These are phyloP conservation scores for Sphaerulina vaccinii DNA, from an alignment of 2,329 filamentous ascomycete species.

Conservation along the genomic window DNA sequence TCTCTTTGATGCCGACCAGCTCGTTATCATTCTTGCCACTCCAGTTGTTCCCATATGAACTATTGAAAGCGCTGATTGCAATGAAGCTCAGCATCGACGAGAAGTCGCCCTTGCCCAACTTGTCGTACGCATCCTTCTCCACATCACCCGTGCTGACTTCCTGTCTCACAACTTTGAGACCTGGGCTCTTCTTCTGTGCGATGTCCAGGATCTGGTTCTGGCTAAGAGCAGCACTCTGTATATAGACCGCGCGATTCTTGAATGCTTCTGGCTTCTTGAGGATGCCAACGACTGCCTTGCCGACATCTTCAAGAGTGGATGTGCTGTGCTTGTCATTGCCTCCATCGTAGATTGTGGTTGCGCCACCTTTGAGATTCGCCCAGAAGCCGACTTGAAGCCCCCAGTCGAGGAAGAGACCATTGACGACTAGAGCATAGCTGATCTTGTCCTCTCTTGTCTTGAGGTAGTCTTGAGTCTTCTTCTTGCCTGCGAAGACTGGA, in stretches of 20 bases:
- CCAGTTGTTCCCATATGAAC: slow-evolving; percentile 38
- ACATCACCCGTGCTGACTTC: slow-evolving; percentile 31
- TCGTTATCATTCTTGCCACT: slow-evolving; percentile 38
- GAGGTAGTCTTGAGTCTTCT: slow-evolving; percentile 39
- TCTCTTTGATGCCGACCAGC: slow-evolving; percentile 37
- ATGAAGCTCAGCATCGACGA: slow-evolving; percentile 34
- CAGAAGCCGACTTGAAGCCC: slow-evolving; percentile 34
- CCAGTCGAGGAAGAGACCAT: slow-evolving; percentile 41
- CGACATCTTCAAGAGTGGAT: slow-evolving; percentile 36
- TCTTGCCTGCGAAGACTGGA: slow-evolving; percentile 42
- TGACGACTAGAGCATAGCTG: slow-evolving; percentile 39
- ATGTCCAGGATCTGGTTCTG: slow-evolving; percentile 41
- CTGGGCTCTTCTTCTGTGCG: slow-evolving; percentile 37
- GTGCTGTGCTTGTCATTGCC: slow-evolving; percentile 37
- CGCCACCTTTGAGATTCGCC: slow-evolving; percentile 30
- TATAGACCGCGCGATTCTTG: slow-evolving; percentile 38
- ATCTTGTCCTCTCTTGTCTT: slow-evolving; percentile 31
- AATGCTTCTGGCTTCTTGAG: slow-evolving; percentile 38
- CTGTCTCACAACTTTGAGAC: slow-evolving; percentile 29
- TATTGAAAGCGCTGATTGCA: slow-evolving; percentile 30
- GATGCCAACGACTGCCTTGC: slow-evolving; percentile 36
- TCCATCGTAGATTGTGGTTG: slow-evolving; percentile 38
- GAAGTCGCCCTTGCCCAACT: slow-evolving; percentile 27
- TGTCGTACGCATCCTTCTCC: slow-evolving; percentile 33
- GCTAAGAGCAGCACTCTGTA: slow-evolving; percentile 38